Evolutionary conservation across 2,329 filamentous ascomycete genomes (phyloP).

Genomic region (Neocatenulostroma microsporum): DNA sequence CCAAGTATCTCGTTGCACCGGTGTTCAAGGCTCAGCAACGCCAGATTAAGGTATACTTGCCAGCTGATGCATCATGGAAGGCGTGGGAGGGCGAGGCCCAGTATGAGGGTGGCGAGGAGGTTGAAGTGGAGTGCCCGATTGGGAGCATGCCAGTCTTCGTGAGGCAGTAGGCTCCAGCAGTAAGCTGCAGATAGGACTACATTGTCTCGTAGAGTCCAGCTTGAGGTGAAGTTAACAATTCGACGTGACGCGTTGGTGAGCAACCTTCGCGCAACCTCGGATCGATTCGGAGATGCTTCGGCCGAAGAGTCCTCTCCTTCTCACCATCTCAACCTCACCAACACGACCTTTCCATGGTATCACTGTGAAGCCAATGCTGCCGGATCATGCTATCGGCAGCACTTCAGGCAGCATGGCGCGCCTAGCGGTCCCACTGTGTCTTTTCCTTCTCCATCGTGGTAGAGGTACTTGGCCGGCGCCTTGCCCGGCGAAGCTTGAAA

Average conservation of each 20-base stretch:
- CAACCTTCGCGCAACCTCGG: background rate
- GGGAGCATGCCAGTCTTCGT: constrained; percentile 17
- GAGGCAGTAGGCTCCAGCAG: constrained; percentile 2
- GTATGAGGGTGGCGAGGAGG: constrained; percentile 12
- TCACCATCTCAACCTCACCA: constrained; percentile 45
- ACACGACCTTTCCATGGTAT: background rate
- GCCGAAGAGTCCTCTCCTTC: constrained; percentile 46
- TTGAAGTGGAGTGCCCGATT: constrained; percentile 15
- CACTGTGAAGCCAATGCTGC: too few species aligned
- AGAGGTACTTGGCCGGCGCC: too few species aligned
- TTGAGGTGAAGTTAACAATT: too few species aligned
- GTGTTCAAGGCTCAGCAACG: constrained; percentile 45
- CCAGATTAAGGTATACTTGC: constrained; percentile 47
- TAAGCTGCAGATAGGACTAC: background rate
- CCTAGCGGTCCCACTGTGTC: too few species aligned
- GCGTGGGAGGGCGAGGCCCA: too few species aligned
- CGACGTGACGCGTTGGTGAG: too few species aligned
- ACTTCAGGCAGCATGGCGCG: too few species aligned
- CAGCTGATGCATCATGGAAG: constrained; percentile 42
- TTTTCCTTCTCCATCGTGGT: too few species aligned
- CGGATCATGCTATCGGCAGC: too few species aligned
- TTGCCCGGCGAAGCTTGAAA: too few species aligned
- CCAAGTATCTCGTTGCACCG: constrained; percentile 51
- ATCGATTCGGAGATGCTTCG: background rate
- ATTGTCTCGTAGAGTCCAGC: too few species aligned